Base-by-base conservation (phyloP, 2,329 filamentous ascomycete species). In the Colletotrichum liaoningense region DNA sequence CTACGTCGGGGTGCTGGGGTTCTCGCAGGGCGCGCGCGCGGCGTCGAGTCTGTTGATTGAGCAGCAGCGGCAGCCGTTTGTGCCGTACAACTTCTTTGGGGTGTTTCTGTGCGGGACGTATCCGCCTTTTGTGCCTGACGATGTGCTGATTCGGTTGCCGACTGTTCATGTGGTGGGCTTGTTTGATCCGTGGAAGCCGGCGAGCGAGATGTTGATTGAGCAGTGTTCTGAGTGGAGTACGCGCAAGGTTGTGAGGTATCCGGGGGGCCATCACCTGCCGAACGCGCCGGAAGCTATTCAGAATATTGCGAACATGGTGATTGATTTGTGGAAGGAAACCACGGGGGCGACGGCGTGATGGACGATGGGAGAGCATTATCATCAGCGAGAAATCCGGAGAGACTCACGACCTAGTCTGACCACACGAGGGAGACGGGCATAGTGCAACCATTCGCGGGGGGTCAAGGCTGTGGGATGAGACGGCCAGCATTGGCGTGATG, bases 81-180 rank as follows among this genome's bases (percentile, higher is more conserved):
- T 70, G n/a, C 58, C 55, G 26, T 24, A 28, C 1, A 60, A 62
- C 30, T 42, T 64, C 5, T 73, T 73, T n/a, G 70, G 58, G 8
- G 38, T 73, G 5, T 73, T 73, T 59, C 30, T 73, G 59, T 73
- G 70, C 60, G 70, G 70, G 4, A 73, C 70, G 2, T 73, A 70
- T 35, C 70, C 70, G 22, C 70, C 67, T 8, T 73, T 73, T 16
- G 70, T 73, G 22, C 35, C 55, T 16, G 42, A 65, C 35, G 46
- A 65, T 26, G 60, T 65, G 26, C 59, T 60, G 67, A 73, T 73
- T 14, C 46, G 22, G 14, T 59, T 56, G 19, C 70, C 70, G 35
- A 70, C 70, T 30, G 33, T 70, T 5, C 70, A 73, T 19, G 67
- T 70, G 12, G 63, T 73, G n/a, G 70, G 70, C 14, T 22, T 73